Conservation (phyloP, 108 stramenopile species). For the Cyclotella cryptica region DNA sequence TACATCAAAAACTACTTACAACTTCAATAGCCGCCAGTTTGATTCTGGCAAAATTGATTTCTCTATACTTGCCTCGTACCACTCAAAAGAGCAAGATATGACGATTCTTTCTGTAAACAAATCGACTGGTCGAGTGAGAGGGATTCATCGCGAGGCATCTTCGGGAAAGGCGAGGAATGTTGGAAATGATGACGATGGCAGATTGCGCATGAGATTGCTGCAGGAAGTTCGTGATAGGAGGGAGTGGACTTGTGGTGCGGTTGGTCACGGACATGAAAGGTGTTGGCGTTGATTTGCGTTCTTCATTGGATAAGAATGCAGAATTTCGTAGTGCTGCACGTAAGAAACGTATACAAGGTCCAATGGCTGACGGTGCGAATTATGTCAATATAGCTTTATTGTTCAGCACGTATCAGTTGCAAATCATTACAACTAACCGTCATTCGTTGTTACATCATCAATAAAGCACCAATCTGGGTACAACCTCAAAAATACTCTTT, state of each 20-base stretch:
- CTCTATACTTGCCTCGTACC: constrained; percentile 19
- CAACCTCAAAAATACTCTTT: constrained; percentile 40
- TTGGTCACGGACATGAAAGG: constrained; percentile 4
- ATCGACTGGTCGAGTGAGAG: constrained; percentile 5
- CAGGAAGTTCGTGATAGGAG: constrained; percentile 10
- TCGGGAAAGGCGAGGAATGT: neutral
- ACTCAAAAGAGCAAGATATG: constrained; percentile 3
- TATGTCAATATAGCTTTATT: neutral
- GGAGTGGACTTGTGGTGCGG: constrained; percentile 23
- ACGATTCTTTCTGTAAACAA: constrained; percentile 24
- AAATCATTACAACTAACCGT: neutral
- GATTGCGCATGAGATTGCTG: constrained; percentile 1
- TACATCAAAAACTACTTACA: constrained; percentile 15
- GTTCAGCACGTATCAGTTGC: neutral
- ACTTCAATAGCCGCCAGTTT: constrained; percentile 2
- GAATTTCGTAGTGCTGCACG: neutral
- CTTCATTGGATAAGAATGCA: neutral
- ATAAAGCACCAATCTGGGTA: constrained; percentile 29
- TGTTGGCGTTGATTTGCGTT: neutral
- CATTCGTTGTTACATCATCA: neutral
- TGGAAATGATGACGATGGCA: neutral
- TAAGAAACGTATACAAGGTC: neutral
- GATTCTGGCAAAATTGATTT: constrained; percentile 7
- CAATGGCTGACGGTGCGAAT: neutral
- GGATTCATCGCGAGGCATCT: constrained; percentile 15